A percentile compares a stretch with the other conserved stretches of the same genome.
phyloP scores from a whole-genome alignment of 1,284 basidiomycete species.

The Moniliophthora roreri region DNA sequence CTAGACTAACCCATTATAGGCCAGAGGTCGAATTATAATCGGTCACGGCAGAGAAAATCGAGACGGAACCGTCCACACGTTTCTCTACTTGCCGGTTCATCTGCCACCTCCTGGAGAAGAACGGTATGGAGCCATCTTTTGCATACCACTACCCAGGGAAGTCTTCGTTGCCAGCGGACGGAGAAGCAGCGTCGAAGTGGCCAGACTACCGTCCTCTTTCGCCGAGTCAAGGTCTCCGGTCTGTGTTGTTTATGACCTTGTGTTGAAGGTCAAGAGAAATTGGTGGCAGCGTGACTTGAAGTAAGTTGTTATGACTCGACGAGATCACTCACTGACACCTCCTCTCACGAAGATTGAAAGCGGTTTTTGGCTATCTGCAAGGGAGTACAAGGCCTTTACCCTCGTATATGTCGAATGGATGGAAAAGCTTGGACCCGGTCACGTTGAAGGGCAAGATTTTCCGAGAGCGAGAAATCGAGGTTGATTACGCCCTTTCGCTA shows the following conservation, averaged over 20 bases:
- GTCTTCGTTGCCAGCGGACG: constrained; percentile 19
- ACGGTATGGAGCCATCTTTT: constrained; percentile 22
- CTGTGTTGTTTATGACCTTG: constrained; percentile 31
- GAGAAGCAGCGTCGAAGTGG: constrained; percentile 20
- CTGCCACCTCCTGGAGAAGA: background rate
- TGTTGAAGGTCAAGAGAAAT: constrained; percentile 26
- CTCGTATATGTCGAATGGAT: background rate
- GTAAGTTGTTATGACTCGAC: constrained; percentile 18
- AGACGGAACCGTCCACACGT: constrained; percentile 12
- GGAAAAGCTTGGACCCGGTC: background rate
- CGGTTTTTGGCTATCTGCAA: constrained; percentile 31
- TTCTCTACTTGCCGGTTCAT: constrained; percentile 21
- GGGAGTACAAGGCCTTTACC: background rate
- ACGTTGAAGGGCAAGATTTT: constrained; percentile 15
- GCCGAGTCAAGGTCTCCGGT: constrained; percentile 32
- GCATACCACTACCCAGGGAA: constrained; percentile 28
- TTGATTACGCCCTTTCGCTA: constrained; percentile 23
- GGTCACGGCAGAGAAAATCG: constrained; percentile 24
- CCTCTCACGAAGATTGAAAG: constrained; percentile 26
- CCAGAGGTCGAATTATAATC: constrained; percentile 26
- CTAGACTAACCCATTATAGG: constrained; percentile 11
- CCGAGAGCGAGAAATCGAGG: constrained; percentile 24
- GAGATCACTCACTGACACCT: background rate
- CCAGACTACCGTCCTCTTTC: constrained; percentile 32
- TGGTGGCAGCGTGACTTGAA: constrained; percentile 29